Evolutionary conservation across 2,329 filamentous ascomycete genomes (phyloP).

Genomic region (Botrytis byssoidea): DNA sequence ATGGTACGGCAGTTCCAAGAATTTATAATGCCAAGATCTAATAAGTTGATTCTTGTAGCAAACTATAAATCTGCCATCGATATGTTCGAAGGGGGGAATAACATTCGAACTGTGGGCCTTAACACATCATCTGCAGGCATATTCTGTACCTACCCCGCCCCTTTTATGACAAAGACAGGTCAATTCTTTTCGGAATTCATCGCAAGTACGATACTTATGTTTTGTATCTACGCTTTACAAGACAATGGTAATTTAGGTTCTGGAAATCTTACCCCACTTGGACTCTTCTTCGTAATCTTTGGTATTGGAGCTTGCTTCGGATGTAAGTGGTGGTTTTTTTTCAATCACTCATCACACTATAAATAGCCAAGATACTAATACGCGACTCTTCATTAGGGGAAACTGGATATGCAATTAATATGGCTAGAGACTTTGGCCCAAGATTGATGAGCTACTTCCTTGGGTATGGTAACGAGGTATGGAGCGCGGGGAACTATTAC

Average conservation of each 20-base stretch:
- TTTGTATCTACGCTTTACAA: constrained; percentile 68
- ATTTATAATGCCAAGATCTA: neutral
- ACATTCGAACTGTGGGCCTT: constrained; percentile 59
- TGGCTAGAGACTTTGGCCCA: constrained; percentile 69
- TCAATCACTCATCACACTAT: neutral
- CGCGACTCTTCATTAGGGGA: constrained; percentile 50
- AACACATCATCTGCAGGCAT: constrained; percentile 58
- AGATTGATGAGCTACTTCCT: constrained; percentile 64
- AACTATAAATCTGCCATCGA: constrained; percentile 68
- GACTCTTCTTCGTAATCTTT: constrained; percentile 70
- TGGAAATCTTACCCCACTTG: constrained; percentile 57
- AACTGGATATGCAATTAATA: constrained; percentile 73
- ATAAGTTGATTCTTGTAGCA: constrained; percentile 36
- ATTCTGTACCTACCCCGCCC: constrained; percentile 68
- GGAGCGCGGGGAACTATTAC: constrained; percentile 66
- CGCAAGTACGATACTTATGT: constrained; percentile 66
- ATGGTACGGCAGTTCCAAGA: constrained; percentile 23
- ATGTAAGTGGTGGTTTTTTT: neutral
- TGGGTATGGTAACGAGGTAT: constrained; percentile 68
- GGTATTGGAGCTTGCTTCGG: constrained; percentile 73
- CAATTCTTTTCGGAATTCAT: constrained; percentile 74
- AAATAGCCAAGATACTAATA: neutral
- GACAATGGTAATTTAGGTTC: constrained; percentile 53
- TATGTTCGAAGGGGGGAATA: constrained; percentile 59
- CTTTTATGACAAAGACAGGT: constrained; percentile 63